phyloP scores from a whole-genome alignment of 495 filamentous ascomycete genomes.

The Hyaloscypha variabilis region DNA sequence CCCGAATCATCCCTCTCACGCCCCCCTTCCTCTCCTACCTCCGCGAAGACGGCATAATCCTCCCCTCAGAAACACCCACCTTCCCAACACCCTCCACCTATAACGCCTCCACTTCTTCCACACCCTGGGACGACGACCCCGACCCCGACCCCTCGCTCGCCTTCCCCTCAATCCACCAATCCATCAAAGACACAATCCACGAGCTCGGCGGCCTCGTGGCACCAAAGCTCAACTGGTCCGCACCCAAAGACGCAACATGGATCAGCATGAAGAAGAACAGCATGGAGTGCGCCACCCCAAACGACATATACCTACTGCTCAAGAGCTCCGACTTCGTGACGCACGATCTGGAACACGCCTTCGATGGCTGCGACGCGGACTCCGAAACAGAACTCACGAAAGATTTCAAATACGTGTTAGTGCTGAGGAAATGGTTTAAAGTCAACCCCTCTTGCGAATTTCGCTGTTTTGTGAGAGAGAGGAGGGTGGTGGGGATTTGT shows the following conservation, averaged over 20 bases:
- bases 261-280: conserved; percentile 85
- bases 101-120: conserved; percentile 36
- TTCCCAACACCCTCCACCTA: conserved; percentile 13
- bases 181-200: conserved; percentile 73
- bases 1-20: conserved; percentile 77
- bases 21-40: conserved; percentile 81
- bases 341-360: conserved; percentile 91
- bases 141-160: conserved; percentile 41
- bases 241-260: conserved; percentile 96
- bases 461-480: conserved; percentile 85
- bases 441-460: conserved; percentile 92
- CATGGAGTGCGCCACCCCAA: conserved; percentile 81
- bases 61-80: conserved; percentile 42
- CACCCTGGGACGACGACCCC: conserved; percentile 43
- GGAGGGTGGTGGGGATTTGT: conserved; percentile 77
- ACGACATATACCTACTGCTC: conserved; percentile 90
- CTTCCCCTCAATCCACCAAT: conserved; percentile 71
- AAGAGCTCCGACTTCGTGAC: conserved; percentile 93
- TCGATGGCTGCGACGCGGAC: conserved; percentile 68
- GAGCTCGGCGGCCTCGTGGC: conserved; percentile 80
- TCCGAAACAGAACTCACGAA: conserved; percentile 29
- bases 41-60: conserved; percentile 88
- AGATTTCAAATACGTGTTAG: conserved; percentile 64
- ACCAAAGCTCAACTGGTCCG: conserved; percentile 97
- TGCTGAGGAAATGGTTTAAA: conserved; percentile 84